These are phyloP conservation scores for Pythium dissimile DNA, from an alignment of 352 stramenopile genomes.

Conservation along the genomic window DNA sequence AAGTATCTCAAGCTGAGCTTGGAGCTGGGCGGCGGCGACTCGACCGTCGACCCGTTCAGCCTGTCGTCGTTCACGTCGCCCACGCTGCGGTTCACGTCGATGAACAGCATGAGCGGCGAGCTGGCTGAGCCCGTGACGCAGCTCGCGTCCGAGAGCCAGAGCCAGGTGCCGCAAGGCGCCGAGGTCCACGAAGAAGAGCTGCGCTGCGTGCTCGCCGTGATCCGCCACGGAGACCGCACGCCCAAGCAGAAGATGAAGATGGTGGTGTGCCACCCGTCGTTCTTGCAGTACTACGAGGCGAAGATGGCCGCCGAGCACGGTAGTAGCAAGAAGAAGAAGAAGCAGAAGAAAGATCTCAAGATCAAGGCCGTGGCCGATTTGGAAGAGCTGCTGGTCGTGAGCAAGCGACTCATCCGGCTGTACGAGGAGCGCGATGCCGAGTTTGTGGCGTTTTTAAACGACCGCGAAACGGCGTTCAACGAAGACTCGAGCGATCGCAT, in stretches of 20 bases:
- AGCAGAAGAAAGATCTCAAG: conserved; percentile 75
- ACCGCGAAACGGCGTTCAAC: conserved; percentile 50
- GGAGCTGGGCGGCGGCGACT: conserved; percentile 14
- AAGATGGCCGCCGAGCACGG: conserved; percentile 27
- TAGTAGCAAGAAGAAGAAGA: conserved; percentile 41
- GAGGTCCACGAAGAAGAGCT: conserved; percentile 93
- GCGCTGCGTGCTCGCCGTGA: conserved; percentile 98
- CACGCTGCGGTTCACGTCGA: conserved; percentile 59
- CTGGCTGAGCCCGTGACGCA: conserved; percentile 55
- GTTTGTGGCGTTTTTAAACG: conserved; percentile 61
- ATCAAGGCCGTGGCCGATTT: conserved; percentile 84
- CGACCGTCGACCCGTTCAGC: conserved; percentile 42
- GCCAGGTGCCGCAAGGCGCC: conserved; percentile 19
- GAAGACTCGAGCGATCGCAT: conserved; percentile 74
- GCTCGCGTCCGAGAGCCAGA: conserved; percentile 18
- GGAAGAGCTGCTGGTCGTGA: conserved; percentile 73
- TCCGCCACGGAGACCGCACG: conserved; percentile 98
- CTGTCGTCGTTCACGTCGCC: conserved; percentile 59
- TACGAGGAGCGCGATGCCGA: conserved; percentile 58
- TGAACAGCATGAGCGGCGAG: conserved; percentile 28
- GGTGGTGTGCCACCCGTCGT: conserved; percentile 87
- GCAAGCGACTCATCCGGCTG: conserved; percentile 63
- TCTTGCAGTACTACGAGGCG: conserved; percentile 83
- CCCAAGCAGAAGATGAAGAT: conserved; percentile 99
- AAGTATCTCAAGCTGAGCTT: conserved; percentile 77